Evolutionary conservation across 1,284 basidiomycete species (phyloP), one percentile per base, ranked within the genome.

Genomic region (Pholiota adiposa): DNA sequence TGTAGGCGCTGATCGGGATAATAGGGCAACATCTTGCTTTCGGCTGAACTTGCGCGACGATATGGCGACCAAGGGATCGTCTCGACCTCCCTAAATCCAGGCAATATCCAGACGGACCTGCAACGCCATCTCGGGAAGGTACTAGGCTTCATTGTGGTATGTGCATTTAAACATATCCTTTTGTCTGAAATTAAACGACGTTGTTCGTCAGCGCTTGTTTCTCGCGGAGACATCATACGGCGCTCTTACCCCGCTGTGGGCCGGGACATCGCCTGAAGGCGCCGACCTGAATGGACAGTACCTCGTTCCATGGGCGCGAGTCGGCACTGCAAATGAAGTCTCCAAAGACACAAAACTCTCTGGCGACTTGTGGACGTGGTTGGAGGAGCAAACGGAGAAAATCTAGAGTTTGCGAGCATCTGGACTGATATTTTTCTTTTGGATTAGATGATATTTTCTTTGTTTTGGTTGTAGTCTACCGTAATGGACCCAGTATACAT

Each of bases 61-160:
- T 83, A 85, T 63, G 79, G 75, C 0, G 77, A 79, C 16, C 69
- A 83, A 55, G 82, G 81, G 12, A 76, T 87, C 38, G 74, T 86
- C 2, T 83, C 80, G 0, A 76, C 72, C 0, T 76, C 81, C 4
- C 64, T 83, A 1, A 79, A 86, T 61, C 82, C 82, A 18, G 82
- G 82, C 2, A 80, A 77, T 58, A 59, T 84, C 40, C 69, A 75
- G 25, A 77, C 78, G 1, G 76, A 81, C 11, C 66, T 85, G 16
- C 63, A 70, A 38, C 73, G 79, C 5, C 66, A 82, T 36, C 38
- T 46, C 14, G 36, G 36, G 14, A 38, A 38, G 14, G 36, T 38
- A 4, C 36, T 7, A 16, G 36, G 36, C 14, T 38, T 38, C 14
- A 7, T 38, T 38, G 36, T 38, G 36, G 36, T 38, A 38, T 16